Evolutionary conservation across 2,329 filamentous ascomycete species (phyloP).

Genomic region (Ophiostoma perfectum): DNA sequence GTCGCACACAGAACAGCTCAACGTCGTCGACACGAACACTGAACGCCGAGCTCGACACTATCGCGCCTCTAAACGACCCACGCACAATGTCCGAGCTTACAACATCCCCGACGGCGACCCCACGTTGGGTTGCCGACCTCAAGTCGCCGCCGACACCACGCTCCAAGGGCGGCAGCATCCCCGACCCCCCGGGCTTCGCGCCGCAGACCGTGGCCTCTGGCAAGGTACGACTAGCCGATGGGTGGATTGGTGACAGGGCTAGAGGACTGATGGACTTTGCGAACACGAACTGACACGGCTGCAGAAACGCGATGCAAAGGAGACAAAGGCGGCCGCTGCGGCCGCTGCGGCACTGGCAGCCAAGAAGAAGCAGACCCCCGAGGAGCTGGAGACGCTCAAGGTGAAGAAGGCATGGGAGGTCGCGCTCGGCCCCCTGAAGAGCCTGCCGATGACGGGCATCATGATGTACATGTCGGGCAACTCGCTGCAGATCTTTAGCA

Average conservation of each 20-base stretch:
- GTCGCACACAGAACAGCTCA: too few species aligned
- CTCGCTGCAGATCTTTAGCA: slow-evolving; percentile 95
- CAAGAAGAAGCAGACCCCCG: slow-evolving; percentile 58
- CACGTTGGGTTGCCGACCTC: slow-evolving; percentile 79
- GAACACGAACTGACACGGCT: not conserved
- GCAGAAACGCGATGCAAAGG: slow-evolving; percentile 40
- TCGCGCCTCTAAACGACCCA: not conserved
- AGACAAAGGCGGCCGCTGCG: slow-evolving; percentile 20
- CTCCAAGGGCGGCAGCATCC: slow-evolving; percentile 61
- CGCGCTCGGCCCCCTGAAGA: slow-evolving; percentile 86
- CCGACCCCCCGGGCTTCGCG: slow-evolving; percentile 82
- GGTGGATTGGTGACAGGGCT: not conserved
- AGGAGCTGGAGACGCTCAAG: slow-evolving; percentile 92
- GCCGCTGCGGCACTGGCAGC: slow-evolving; percentile 43
- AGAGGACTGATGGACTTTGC: not conserved
- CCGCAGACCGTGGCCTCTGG: slow-evolving; percentile 43
- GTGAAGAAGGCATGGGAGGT: slow-evolving; percentile 99
- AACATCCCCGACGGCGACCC: slow-evolving; percentile 37
- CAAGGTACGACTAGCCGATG: slow-evolving; percentile 45
- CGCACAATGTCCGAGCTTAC: slow-evolving; percentile 30
- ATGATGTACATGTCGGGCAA: slow-evolving; percentile 99
- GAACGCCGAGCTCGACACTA: not conserved
- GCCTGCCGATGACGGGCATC: slow-evolving; percentile 94
- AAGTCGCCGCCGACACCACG: slow-evolving; percentile 62
- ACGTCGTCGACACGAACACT: not conserved